These are phyloP conservation scores for Geranium incanum DNA, from an alignment of 441 rosid genomes.

Conservation along the genomic window DNA sequence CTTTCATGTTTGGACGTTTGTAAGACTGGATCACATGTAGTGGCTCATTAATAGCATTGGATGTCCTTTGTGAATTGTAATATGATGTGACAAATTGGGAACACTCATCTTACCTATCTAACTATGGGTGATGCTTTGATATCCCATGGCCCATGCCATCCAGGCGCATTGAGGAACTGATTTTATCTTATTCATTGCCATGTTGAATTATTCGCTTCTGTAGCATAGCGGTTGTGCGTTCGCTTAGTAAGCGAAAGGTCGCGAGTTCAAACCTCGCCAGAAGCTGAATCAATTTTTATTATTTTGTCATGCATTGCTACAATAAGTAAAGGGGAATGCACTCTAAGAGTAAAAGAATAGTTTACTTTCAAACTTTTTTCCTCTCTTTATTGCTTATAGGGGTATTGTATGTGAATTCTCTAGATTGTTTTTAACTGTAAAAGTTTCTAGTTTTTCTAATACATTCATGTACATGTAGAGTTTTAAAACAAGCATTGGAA, in stretches of 20 bases:
- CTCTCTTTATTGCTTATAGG: background rate
- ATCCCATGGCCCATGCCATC: background rate
- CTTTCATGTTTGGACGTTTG: background rate
- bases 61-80: background rate
- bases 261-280: constrained; percentile 8
- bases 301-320: background rate
- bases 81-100: background rate
- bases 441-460: background rate
- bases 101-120: background rate
- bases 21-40: background rate
- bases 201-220: background rate
- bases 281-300: background rate
- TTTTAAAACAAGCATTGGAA: too few species aligned
- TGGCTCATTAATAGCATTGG: background rate
- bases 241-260: constrained; percentile 8
- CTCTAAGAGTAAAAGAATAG: background rate
- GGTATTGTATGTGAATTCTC: background rate
- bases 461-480: background rate
- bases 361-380: background rate
- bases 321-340: background rate
- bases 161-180: background rate
- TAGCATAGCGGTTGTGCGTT: constrained; percentile 1
- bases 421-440: background rate
- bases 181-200: background rate
- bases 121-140: background rate